These are phyloP conservation scores for Yarrowia bubula DNA, from an alignment of 805 yeast species.

Conservation along the genomic window DNA sequence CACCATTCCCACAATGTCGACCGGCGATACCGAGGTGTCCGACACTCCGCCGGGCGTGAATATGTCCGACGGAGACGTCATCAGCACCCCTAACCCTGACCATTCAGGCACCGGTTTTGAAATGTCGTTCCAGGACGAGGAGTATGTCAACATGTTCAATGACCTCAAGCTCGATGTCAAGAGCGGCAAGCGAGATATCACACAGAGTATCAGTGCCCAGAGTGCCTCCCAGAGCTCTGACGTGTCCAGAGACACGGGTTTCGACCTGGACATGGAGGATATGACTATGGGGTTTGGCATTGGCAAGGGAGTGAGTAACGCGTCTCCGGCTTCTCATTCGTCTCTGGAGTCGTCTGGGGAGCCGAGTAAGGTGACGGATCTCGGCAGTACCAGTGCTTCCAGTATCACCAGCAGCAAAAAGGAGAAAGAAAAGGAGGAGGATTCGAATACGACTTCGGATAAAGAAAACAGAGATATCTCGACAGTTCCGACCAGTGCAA, in stretches of 20 bases:
- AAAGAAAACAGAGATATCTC: not conserved
- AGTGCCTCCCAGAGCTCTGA: not conserved
- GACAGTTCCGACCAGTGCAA: not conserved
- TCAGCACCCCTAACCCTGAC: not conserved
- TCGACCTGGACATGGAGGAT: slow-evolving; percentile 11
- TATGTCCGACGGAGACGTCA: not conserved
- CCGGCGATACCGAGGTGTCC: not conserved
- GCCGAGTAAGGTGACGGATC: not conserved
- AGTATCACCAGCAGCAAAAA: too few species aligned
- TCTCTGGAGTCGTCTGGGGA: slow-evolving; percentile 10
- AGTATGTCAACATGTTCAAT: slow-evolving; percentile 4
- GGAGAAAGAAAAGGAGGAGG: too few species aligned
- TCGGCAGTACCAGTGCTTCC: not conserved
- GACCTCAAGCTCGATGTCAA: slow-evolving; percentile 14
- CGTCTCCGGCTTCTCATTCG: not conserved
- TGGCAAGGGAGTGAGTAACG: not conserved
- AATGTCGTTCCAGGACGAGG: slow-evolving; percentile 12
- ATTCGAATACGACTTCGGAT: not conserved
- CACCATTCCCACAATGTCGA: not conserved
- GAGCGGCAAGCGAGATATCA: slow-evolving; percentile 10
- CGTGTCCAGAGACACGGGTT: not conserved
- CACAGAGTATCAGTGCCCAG: not conserved
- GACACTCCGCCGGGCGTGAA: not conserved
- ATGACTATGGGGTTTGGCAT: not conserved
- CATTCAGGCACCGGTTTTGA: not conserved